Conservation (phyloP, 805 yeast species). For the Candida maltosa region DNA sequence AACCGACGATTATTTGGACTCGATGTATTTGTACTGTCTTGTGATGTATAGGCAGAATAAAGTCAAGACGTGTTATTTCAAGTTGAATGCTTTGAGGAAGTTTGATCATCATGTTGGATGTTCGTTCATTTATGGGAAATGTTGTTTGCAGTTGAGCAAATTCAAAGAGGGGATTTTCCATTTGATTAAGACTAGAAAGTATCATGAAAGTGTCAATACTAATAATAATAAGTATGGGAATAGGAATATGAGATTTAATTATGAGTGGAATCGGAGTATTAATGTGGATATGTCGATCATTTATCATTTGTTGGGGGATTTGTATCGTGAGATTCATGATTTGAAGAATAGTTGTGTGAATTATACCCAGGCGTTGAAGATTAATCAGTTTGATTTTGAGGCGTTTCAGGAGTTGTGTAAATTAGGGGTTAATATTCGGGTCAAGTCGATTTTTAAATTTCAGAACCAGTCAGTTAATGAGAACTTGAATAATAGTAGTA, state of each 20-base stretch:
- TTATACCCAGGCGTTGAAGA: slow-evolving; percentile 65
- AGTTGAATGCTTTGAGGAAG: slow-evolving; percentile 6
- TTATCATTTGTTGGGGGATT: slow-evolving; percentile 65
- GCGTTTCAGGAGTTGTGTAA: slow-evolving; percentile 74
- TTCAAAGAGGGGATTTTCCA: slow-evolving; percentile 61
- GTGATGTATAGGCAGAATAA: slow-evolving; percentile 58
- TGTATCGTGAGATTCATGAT: slow-evolving; percentile 59
- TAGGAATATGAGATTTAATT: slow-evolving; percentile 18
- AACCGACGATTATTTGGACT: slow-evolving; percentile 47
- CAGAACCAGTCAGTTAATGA: no score
- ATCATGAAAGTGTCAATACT: slow-evolving; percentile 34
- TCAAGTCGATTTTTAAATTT: slow-evolving; percentile 48
- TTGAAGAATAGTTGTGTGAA: slow-evolving; percentile 60
- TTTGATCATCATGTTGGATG: slow-evolving; percentile 63
- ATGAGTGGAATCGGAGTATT: slow-evolving; percentile 36
- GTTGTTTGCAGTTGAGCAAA: slow-evolving; percentile 54
- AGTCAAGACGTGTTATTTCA: slow-evolving; percentile 59
- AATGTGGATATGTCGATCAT: slow-evolving; percentile 71
- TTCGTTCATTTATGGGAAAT: slow-evolving; percentile 67
- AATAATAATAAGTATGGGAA: not conserved
- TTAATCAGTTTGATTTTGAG: slow-evolving; percentile 83
- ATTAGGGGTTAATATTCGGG: slow-evolving; percentile 67
- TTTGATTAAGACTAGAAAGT: slow-evolving; percentile 24
- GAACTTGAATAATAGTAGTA: no score
- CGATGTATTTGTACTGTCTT: slow-evolving; percentile 67